Percentiles rank a stretch among this genome's conserved stretches.
Conservation (phyloP, 768 basidiomycete genomes). For the Amanita rubescens region DNA sequence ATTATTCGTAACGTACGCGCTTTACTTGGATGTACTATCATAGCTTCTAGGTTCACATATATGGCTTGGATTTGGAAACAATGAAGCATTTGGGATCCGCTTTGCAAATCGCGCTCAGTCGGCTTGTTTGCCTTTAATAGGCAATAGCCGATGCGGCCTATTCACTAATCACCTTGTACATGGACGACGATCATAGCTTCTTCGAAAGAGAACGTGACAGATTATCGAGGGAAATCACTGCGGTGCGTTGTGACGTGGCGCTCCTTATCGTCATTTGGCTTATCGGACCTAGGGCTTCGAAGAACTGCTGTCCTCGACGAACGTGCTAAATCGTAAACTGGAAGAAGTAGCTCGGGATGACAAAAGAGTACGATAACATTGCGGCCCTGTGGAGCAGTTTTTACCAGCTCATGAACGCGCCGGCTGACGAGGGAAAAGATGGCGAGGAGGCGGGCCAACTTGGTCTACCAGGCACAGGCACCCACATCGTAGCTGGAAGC, state of each 20-base stretch:
- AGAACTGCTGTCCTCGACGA: conserved; percentile 76
- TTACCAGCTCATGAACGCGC: conserved; percentile 62
- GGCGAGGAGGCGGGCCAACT: conserved; percentile 27
- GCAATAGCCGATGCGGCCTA: too few species aligned
- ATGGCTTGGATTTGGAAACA: neutral
- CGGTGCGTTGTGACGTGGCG: conserved; percentile 33
- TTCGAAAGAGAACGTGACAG: conserved; percentile 78
- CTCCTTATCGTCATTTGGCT: conserved; percentile 1
- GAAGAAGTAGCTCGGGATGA: conserved; percentile 92
- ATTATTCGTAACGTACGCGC: conserved; percentile 2
- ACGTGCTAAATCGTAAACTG: conserved; percentile 81
- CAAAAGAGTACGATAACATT: conserved; percentile 85
- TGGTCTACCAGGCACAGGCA: conserved; percentile 67
- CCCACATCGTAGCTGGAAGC: conserved; percentile 44
- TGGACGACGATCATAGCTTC: conserved; percentile 48
- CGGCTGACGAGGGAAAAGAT: conserved; percentile 31
- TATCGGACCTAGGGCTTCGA: conserved; percentile 66
- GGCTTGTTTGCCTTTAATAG: too few species aligned
- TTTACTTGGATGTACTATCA: neutral
- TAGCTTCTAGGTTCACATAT: neutral
- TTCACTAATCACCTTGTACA: neutral
- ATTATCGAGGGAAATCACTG: conserved; percentile 65
- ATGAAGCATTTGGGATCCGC: neutral
- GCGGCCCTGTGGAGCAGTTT: conserved; percentile 81
- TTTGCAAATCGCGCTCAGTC: too few species aligned